These are phyloP conservation scores for Phytophthora pini DNA, from an alignment of 352 stramenopile species.

Conservation along the genomic window DNA sequence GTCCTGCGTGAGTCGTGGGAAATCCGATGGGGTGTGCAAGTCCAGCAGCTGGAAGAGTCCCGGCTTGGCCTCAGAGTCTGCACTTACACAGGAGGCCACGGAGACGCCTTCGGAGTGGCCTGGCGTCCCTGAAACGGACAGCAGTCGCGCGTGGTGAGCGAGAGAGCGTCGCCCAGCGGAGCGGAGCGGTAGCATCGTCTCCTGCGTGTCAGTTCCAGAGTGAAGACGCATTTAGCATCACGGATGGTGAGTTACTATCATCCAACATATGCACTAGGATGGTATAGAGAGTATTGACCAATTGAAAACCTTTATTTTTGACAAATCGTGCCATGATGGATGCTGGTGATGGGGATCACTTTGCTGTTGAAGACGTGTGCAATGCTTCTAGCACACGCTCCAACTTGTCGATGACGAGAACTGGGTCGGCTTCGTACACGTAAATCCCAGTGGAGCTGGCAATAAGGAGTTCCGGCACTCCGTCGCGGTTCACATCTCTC, in stretches of 20 bases:
- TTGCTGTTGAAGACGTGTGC: slow-evolving; percentile 4
- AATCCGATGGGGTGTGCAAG: slow-evolving; percentile 67
- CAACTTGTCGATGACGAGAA: slow-evolving; percentile 45
- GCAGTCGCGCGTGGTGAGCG: slow-evolving; percentile 25
- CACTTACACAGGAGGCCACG: slow-evolving; percentile 18
- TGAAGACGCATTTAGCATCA: slow-evolving; percentile 17
- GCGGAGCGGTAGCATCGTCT: slow-evolving; percentile 16
- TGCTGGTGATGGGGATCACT: slow-evolving; percentile 6
- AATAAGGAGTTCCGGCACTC: slow-evolving; percentile 65
- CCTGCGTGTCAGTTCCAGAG: slow-evolving; percentile 27
- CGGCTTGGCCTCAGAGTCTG: slow-evolving; percentile 23
- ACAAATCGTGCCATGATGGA: slow-evolving; percentile 20
- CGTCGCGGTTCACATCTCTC: slow-evolving; percentile 72
- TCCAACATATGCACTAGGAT: slow-evolving; percentile 11
- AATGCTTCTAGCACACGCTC: slow-evolving; percentile 34
- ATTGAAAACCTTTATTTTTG: slow-evolving; percentile 8
- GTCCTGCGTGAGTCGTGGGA: slow-evolving; percentile 58
- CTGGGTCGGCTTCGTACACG: slow-evolving; percentile 62
- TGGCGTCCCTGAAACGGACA: slow-evolving; percentile 33
- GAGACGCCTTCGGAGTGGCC: slow-evolving; percentile 16
- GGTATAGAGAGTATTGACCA: slow-evolving; percentile 3
- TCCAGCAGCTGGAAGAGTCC: slow-evolving; percentile 79
- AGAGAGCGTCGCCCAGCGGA: slow-evolving; percentile 7
- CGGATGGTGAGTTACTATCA: slow-evolving; percentile 15
- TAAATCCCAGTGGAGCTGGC: slow-evolving; percentile 75